Evolutionary conservation across 2,329 filamentous ascomycete species (phyloP).

Genomic region (Trichophyton schoenleinii): DNA sequence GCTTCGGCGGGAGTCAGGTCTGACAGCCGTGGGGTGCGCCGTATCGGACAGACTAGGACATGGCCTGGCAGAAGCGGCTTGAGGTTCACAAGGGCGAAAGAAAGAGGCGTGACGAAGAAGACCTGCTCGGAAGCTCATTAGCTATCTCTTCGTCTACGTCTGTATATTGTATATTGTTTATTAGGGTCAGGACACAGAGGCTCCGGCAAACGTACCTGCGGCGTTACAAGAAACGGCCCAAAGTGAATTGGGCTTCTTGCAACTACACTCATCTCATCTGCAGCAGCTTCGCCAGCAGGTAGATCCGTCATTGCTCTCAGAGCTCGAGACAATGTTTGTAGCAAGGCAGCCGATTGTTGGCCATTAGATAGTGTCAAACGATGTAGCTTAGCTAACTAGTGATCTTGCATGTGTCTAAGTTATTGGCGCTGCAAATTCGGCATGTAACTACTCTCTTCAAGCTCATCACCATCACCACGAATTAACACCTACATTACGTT

Average conservation of each 20-base stretch:
- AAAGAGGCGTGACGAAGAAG: constrained; percentile 67
- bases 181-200: no score
- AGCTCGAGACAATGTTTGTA: no score
- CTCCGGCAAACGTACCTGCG: constrained; percentile 44
- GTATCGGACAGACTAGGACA: constrained; percentile 72
- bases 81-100: constrained; percentile 86
- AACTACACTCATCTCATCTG: constrained; percentile 1
- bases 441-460: no score
- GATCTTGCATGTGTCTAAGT: no score
- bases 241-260: constrained; percentile 46
- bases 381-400: no score
- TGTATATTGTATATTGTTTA: no score
- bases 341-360: no score
- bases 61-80: constrained; percentile 90
- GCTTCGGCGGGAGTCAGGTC: constrained; percentile 62
- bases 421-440: no score
- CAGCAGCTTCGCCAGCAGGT: neutral
- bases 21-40: constrained; percentile 56
- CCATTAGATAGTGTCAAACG: no score
- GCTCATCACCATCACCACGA: no score
- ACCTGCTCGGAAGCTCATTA: constrained; percentile 43
- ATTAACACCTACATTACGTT: no score
- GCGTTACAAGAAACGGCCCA: constrained; percentile 62
- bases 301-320: neutral
- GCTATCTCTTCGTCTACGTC: neutral